Conservation (phyloP, 1,284 basidiomycete species). For the Cutaneotrichosporon mucoides region DNA sequence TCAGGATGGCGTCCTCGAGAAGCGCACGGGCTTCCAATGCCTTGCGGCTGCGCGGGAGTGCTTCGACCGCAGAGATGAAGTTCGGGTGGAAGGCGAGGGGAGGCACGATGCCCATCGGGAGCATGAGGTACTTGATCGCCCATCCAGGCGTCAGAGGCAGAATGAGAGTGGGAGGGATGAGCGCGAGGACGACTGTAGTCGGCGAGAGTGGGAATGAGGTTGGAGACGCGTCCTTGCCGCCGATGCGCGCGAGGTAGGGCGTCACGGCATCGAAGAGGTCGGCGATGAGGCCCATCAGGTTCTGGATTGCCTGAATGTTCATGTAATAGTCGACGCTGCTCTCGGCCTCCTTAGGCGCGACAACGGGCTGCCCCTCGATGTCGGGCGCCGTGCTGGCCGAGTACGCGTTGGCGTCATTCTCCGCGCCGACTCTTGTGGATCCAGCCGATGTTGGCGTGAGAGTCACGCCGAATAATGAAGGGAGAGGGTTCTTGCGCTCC, state of each 20-base stretch:
- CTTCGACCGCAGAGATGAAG: conserved; percentile 25
- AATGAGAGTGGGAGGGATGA: conserved; percentile 40
- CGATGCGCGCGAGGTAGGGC: conserved; percentile 28
- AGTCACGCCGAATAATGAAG: conserved; percentile 35
- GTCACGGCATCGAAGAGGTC: conserved; percentile 18
- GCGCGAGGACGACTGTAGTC: conserved; percentile 39
- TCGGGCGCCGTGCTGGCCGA: conserved; percentile 20
- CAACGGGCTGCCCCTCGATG: conserved; percentile 27
- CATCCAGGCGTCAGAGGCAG: conserved; percentile 40
- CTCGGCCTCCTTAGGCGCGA: conserved; percentile 43
- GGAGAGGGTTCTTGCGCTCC: conserved; percentile 33
- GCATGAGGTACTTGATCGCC: conserved; percentile 41
- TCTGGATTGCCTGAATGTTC: conserved; percentile 51
- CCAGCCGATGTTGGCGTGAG: conserved; percentile 3
- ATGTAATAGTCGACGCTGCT: conserved; percentile 47
- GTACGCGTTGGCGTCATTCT: conserved; percentile 5
- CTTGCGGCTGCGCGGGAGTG: conserved; percentile 22
- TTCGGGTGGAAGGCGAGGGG: conserved; percentile 46
- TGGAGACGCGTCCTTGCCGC: conserved; percentile 24
- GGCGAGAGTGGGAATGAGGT: conserved; percentile 41
- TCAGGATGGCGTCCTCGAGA: conserved; percentile 33
- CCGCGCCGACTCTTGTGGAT: conserved; percentile 3
- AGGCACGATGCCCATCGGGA: conserved; percentile 38
- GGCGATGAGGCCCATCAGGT: conserved; percentile 44
- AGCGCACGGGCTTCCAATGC: conserved; percentile 22